Conservation (phyloP, 176 grass and related monocot species). For the Triticum urartu region DNA sequence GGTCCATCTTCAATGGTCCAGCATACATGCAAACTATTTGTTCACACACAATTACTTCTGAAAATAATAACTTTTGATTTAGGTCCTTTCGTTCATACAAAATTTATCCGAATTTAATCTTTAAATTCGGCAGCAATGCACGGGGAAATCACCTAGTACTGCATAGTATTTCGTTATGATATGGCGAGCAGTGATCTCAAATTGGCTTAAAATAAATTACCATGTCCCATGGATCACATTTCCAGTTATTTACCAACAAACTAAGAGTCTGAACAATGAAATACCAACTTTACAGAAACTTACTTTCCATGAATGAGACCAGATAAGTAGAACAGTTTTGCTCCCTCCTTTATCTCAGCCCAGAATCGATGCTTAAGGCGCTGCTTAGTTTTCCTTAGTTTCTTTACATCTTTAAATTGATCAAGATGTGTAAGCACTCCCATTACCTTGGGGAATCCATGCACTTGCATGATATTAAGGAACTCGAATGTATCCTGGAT, state of each 20-base stretch:
- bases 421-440: slow-evolving; percentile 96
- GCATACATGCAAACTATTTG: no score
- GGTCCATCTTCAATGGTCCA: no score
- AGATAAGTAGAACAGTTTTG: slow-evolving; percentile 96
- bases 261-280: slow-evolving; percentile 18
- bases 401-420: slow-evolving; percentile 95
- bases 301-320: slow-evolving; percentile 91
- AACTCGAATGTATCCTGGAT: slow-evolving; percentile 97
- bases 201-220: neutral
- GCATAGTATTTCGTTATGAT: neutral
- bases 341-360: slow-evolving; percentile 89
- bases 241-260: slow-evolving; percentile 20
- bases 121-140: no score
- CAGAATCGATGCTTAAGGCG: slow-evolving; percentile 91
- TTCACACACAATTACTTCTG: no score
- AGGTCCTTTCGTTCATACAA: no score
- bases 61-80: no score
- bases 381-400: slow-evolving; percentile 93
- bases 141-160: no score
- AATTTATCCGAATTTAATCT: no score
- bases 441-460: slow-evolving; percentile 97
- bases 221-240: neutral
- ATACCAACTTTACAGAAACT: slow-evolving; percentile 33
- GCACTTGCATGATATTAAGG: slow-evolving; percentile 97
- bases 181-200: neutral